Evolutionary conservation across 2,329 filamentous ascomycete species (phyloP), one percentile per base, ranked within the genome.

Genomic region (Arthroderma sp.): DNA sequence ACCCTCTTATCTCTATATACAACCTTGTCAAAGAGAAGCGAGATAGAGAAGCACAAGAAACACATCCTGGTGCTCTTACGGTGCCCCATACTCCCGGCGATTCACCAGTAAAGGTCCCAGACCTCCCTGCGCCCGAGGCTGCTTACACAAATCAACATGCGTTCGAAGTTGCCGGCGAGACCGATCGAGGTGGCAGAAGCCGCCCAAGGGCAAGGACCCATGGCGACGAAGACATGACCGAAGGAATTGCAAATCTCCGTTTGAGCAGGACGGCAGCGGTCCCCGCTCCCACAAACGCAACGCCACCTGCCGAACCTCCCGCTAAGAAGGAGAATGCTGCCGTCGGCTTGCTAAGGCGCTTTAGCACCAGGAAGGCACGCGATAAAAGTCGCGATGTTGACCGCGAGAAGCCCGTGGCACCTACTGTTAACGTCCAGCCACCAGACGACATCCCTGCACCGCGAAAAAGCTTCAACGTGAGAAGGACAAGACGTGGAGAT

Each of bases 21-120:
- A 94, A 94, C 57, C 75, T 98, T 3, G 91, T 94, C n/a, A 81
- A 79, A 53, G 91, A 98, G 68, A 96, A 96, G 66, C 78, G 86
- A 51, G 85, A 93, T 41, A 79, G 85, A 32, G 88, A 96, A 56
- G 65, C 69, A 38, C 59, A 67, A 27, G 74, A 78, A 53, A 61
- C 66, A 33, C 80, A 78, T 48, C 75, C 80, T 40, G 75, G 78
- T 22, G 74, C 74, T 45, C 57, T 74, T 29, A 69, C 69, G 15
- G 68, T 81, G 57, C 75, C 76, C 10, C 70, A 71, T 33, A 66
- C 70, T 37, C 67, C 78, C 27, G 70, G 71, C 36, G 73, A 82
- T 42, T 69, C 70, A 44, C 66, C 73, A 5, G 61, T 81, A 42
- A 71, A 75, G 52, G 68, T 91, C 50, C 81, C 84, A 1, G 85